These are phyloP conservation scores for Nothophoma quercina DNA, from an alignment of 2,329 filamentous ascomycete species.

Conservation along the genomic window DNA sequence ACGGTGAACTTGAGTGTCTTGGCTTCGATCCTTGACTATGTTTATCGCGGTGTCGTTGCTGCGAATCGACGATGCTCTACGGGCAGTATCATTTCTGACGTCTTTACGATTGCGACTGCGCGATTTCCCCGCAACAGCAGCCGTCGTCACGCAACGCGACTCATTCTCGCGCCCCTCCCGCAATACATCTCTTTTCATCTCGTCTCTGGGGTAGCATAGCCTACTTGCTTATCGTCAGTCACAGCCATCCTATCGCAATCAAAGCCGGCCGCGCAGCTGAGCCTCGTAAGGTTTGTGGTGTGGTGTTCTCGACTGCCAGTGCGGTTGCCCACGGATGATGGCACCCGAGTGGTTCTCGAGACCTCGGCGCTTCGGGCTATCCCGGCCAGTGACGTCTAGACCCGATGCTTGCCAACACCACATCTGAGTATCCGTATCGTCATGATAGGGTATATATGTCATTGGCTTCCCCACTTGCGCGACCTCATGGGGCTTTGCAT, in stretches of 20 bases:
- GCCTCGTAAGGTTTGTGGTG: slow-evolving; percentile 4
- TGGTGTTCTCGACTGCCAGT: neutral
- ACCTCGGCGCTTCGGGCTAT: slow-evolving; percentile 21
- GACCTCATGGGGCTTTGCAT: slow-evolving; percentile 7
- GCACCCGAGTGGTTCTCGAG: slow-evolving; percentile 18
- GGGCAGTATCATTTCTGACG: neutral
- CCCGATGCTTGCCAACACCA: slow-evolving; percentile 16
- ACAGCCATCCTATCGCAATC: neutral
- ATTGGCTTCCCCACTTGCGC: slow-evolving; percentile 16
- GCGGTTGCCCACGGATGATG: slow-evolving; percentile 16
- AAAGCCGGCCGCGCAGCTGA: slow-evolving; percentile 18
- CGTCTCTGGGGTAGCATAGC: slow-evolving; percentile 1
- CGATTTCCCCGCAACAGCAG: neutral
- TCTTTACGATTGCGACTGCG: neutral
- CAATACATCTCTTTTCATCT: slow-evolving; percentile 1
- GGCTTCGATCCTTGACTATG: neutral
- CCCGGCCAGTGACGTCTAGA: slow-evolving; percentile 21
- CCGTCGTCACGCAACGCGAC: slow-evolving; percentile 5
- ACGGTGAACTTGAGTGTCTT: too few species aligned
- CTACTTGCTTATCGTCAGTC: neutral
- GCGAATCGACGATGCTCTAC: neutral
- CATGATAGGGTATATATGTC: slow-evolving; percentile 23
- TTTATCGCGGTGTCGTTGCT: neutral
- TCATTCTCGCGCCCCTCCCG: slow-evolving; percentile 1
- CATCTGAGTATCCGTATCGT: slow-evolving; percentile 14